Conservation (phyloP, 2,329 filamentous ascomycete species). For the Talaromyces piceae region DNA sequence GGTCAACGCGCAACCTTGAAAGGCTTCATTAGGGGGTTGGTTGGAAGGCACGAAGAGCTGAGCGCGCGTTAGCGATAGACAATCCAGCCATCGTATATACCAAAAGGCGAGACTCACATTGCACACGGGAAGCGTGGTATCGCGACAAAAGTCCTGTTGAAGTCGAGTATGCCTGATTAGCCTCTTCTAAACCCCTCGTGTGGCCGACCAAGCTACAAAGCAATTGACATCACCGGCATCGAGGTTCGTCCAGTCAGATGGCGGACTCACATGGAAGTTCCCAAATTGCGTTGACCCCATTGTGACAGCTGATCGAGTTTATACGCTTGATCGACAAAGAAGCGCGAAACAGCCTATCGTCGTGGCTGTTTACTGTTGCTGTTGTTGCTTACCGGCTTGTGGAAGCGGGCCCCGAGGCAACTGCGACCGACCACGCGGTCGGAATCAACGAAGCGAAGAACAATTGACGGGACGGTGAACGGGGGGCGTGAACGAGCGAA, state of each 20-base stretch:
- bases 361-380: background rate
- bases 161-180: background rate
- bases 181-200: conserved; percentile 1
- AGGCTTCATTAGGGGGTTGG: conserved; percentile 54
- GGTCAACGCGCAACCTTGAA: conserved; percentile 62
- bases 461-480: background rate
- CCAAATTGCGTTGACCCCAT: conserved; percentile 52
- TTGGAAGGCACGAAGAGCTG: conserved; percentile 59
- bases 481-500: no score
- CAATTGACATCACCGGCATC: conserved; percentile 73
- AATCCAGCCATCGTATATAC: background rate
- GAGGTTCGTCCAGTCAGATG: conserved; percentile 77
- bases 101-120: conserved; percentile 55
- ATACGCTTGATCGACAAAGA: background rate
- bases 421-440: conserved; percentile 5
- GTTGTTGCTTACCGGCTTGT: background rate
- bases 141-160: conserved; percentile 67
- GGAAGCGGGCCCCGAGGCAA: conserved; percentile 1
- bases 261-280: conserved; percentile 48
- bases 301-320: conserved; percentile 10
- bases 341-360: no score
- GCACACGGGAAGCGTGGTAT: conserved; percentile 75
- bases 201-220: background rate
- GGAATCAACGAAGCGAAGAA: background rate
- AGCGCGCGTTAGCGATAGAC: background rate